Evolutionary conservation across 2,329 filamentous ascomycete genomes (phyloP).

Genomic region (Chaetomium sp.): DNA sequence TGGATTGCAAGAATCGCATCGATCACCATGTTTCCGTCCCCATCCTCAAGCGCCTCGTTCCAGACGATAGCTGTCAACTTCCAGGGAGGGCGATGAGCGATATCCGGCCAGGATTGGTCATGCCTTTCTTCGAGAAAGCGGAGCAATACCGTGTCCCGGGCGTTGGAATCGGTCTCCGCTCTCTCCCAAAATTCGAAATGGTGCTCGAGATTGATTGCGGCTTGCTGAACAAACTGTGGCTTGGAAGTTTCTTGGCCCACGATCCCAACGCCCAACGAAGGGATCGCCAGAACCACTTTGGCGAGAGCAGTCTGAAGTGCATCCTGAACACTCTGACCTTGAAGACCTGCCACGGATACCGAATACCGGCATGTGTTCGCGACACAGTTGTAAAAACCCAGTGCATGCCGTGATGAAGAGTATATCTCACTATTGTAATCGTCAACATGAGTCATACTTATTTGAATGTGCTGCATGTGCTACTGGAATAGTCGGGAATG

Average conservation of each 20-base stretch:
- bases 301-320: conserved; percentile 35
- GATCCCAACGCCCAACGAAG: conserved; percentile 45
- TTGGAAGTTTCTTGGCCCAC: conserved; percentile 36
- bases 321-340: conserved; percentile 13
- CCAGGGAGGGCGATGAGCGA: conserved; percentile 41
- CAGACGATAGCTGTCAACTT: conserved; percentile 35
- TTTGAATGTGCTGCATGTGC: neutral
- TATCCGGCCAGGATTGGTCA: conserved; percentile 35
- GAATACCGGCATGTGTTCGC: conserved; percentile 40
- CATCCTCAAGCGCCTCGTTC: conserved; percentile 12
- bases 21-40: conserved; percentile 22
- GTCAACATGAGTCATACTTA: neutral
- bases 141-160: conserved; percentile 30
- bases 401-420: conserved; percentile 39
- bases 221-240: conserved; percentile 39
- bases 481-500: neutral
- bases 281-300: conserved; percentile 37
- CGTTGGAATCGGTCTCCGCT: conserved; percentile 8
- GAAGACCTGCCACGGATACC: conserved; percentile 14
- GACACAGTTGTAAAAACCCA: conserved; percentile 44
- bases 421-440: conserved; percentile 34
- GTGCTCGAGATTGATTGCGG: conserved; percentile 36
- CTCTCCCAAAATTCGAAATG: conserved; percentile 34
- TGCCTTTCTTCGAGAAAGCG: conserved; percentile 35
- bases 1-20: conserved; percentile 46